A percentile compares a stretch with the other conserved stretches of the same genome.
Evolutionary conservation across 495 filamentous ascomycete genomes (phyloP).

Genomic region (Barbatosphaeria neglecta): DNA sequence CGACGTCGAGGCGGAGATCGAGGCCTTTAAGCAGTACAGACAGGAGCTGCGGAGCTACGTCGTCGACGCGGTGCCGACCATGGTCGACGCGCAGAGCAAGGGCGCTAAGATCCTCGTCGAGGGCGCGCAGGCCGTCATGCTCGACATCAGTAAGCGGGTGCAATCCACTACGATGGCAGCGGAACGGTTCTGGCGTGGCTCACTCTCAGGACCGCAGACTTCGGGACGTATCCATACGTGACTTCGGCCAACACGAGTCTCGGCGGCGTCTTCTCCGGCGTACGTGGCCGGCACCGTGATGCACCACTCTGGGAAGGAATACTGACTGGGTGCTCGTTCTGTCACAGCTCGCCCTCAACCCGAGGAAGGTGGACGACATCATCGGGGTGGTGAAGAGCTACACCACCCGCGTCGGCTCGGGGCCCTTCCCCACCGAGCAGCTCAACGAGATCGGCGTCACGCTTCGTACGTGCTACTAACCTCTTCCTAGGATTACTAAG

Average conservation of each 20-base stretch:
- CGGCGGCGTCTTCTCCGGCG: conserved; percentile 64
- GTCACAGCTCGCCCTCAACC: conserved; percentile 37
- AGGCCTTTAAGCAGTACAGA: conserved; percentile 28
- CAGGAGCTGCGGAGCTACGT: background rate
- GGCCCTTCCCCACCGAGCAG: conserved; percentile 75
- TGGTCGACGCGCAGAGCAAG: conserved; percentile 37
- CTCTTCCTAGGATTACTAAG: background rate
- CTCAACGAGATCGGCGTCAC: conserved; percentile 30
- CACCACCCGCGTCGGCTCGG: conserved; percentile 58
- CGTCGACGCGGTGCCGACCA: conserved; percentile 49
- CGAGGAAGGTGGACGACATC: conserved; percentile 40
- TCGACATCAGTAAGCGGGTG: background rate
- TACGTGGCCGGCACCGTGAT: background rate
- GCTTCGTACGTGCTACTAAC: background rate
- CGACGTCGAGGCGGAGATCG: conserved; percentile 62
- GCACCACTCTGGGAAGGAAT: conserved; percentile 55
- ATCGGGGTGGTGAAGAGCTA: conserved; percentile 30
- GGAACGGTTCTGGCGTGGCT: background rate
- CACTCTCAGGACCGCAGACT: background rate
- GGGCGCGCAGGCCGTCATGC: conserved; percentile 44
- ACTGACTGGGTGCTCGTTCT: conserved; percentile 40
- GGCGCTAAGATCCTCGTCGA: conserved; percentile 60
- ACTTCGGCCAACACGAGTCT: conserved; percentile 67
- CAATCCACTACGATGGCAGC: background rate
- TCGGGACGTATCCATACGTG: conserved; percentile 73